A percentile compares a stretch with the other conserved stretches of the same genome.
Conservation (phyloP, 1,284 basidiomycete genomes). For the Paramarasmius palmivorus region DNA sequence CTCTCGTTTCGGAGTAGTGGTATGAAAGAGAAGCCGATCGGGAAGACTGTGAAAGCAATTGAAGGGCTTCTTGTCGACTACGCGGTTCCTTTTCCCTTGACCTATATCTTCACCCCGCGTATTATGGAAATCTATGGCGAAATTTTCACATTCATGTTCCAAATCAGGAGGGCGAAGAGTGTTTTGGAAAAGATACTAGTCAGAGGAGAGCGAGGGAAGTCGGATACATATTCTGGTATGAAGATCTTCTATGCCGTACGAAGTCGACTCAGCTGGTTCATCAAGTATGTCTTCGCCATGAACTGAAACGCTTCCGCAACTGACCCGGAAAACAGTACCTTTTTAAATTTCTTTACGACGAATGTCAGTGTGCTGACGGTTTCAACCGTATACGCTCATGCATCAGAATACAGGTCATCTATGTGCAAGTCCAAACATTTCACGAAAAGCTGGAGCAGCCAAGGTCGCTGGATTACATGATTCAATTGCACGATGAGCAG, state of each 20-base stretch:
- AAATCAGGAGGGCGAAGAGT: constrained; percentile 72
- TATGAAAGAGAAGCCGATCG: constrained; percentile 40
- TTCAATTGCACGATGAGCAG: constrained; percentile 72
- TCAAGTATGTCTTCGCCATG: constrained; percentile 59
- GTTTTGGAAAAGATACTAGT: constrained; percentile 70
- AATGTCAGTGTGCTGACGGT: constrained; percentile 48
- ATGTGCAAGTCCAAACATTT: constrained; percentile 59
- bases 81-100: constrained; percentile 78
- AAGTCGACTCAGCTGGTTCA: constrained; percentile 78
- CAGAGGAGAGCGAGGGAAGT: constrained; percentile 38
- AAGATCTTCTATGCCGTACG: constrained; percentile 75
- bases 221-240: constrained; percentile 41
- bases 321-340: constrained; percentile 46
- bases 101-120: constrained; percentile 72
- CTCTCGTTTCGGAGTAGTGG: constrained; percentile 60
- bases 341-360: constrained; percentile 74
- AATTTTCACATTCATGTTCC: constrained; percentile 77
- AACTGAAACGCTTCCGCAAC: constrained; percentile 17
- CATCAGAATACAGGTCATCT: constrained; percentile 71
- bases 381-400: constrained; percentile 8
- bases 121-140: constrained; percentile 64
- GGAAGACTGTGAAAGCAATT: constrained; percentile 60
- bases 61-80: constrained; percentile 74
- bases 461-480: constrained; percentile 76
- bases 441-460: constrained; percentile 55